Conservation (phyloP, 2,329 filamentous ascomycete species). For the Lasiodiplodia citricola region DNA sequence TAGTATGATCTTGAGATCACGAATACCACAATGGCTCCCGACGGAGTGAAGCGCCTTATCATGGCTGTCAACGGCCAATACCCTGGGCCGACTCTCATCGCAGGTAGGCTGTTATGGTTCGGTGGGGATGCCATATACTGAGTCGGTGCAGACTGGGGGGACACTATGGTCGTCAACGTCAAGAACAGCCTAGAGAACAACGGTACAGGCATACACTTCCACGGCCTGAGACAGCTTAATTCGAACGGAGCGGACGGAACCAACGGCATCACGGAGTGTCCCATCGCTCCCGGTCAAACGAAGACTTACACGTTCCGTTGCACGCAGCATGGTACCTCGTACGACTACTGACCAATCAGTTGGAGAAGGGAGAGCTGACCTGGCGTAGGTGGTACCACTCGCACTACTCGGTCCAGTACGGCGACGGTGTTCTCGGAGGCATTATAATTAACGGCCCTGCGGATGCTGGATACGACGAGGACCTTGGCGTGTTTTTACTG, state of each 20-base stretch:
- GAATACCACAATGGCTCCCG: conserved; percentile 48
- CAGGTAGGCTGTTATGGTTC: conserved; percentile 35
- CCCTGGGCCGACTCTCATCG: conserved; percentile 60
- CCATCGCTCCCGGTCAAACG: conserved; percentile 64
- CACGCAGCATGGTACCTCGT: conserved; percentile 51
- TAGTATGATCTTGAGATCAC: conserved; percentile 50
- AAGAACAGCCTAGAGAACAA: conserved; percentile 46
- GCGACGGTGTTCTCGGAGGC: conserved; percentile 48
- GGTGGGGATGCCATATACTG: conserved; percentile 25
- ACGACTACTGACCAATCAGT: background rate
- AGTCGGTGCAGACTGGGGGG: conserved; percentile 45
- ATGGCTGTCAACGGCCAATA: conserved; percentile 57
- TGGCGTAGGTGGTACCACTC: conserved; percentile 48
- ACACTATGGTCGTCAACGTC: conserved; percentile 46
- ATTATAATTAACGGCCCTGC: conserved; percentile 51
- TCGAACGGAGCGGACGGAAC: conserved; percentile 52
- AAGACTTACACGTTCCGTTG: conserved; percentile 65
- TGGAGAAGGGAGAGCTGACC: background rate
- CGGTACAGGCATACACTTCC: conserved; percentile 59
- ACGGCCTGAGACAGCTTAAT: conserved; percentile 54
- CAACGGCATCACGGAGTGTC: conserved; percentile 66
- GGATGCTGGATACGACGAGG: conserved; percentile 59
- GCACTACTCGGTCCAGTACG: conserved; percentile 51
- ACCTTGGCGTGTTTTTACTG: conserved; percentile 64
- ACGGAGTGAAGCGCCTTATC: conserved; percentile 43